A percentile compares a stretch with the other conserved stretches of the same genome.
phyloP scores from a whole-genome alignment of 75 land plant species.

The Selaginella moellendorffii region DNA sequence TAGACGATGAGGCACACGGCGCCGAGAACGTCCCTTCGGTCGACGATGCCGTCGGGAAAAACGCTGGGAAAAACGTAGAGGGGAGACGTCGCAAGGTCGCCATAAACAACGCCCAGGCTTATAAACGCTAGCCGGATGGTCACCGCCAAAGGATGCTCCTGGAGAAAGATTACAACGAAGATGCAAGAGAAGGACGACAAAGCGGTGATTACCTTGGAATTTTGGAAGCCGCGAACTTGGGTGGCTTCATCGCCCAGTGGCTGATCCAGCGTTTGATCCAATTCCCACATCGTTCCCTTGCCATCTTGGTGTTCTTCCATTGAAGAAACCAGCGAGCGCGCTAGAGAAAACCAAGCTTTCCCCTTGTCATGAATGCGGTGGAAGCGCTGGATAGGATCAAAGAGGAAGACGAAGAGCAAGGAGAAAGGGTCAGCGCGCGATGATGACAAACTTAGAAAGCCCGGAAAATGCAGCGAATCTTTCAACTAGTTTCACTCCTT shows the following conservation, averaged over 20 bases:
- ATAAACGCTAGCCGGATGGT: not conserved
- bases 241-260: conserved; percentile 60
- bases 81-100: not conserved
- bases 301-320: too few relatives aligned
- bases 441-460: too few relatives aligned
- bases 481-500: too few relatives aligned
- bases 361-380: too few relatives aligned
- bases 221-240: not conserved
- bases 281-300: conserved; percentile 58
- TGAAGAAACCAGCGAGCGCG: too few relatives aligned
- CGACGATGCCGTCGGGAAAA: conserved; percentile 25
- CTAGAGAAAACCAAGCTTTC: too few relatives aligned
- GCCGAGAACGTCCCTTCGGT: conserved; percentile 10
- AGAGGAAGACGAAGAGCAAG: too few relatives aligned
- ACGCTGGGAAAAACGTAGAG: not conserved
- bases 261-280: conserved; percentile 74
- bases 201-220: too few relatives aligned
- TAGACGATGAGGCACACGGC: not conserved
- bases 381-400: too few relatives aligned
- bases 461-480: too few relatives aligned
- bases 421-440: too few relatives aligned
- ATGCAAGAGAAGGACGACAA: too few relatives aligned
- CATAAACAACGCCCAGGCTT: not conserved
- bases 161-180: conserved; percentile 10
- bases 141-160: conserved; percentile 39